Evolutionary conservation across 2,329 filamentous ascomycete genomes (phyloP).

Genomic region (Colletotrichum shisoi): DNA sequence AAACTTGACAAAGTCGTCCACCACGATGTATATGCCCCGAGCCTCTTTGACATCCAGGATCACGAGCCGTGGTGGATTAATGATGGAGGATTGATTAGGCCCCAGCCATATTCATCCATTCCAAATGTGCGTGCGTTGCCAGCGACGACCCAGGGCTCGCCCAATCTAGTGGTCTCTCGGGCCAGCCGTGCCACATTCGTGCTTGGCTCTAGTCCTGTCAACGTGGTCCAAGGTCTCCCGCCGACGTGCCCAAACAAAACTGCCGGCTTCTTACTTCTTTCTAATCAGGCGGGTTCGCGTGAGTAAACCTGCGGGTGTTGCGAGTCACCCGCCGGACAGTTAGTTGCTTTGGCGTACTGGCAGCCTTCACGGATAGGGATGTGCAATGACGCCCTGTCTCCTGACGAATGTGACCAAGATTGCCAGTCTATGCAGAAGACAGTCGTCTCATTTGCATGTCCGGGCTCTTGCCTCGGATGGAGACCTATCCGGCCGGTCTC

Average conservation of each 20-base stretch:
- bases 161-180: neutral
- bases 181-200: slow-evolving; percentile 32
- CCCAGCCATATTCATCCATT: neutral
- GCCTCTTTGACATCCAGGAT: slow-evolving; percentile 9
- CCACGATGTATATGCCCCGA: slow-evolving; percentile 2
- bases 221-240: slow-evolving; percentile 23
- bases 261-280: slow-evolving; percentile 5
- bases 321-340: slow-evolving; percentile 23
- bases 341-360: neutral
- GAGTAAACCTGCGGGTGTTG: slow-evolving; percentile 12
- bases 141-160: slow-evolving; percentile 9
- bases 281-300: neutral
- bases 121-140: slow-evolving; percentile 19
- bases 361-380: neutral
- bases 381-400: no score
- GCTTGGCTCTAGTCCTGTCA: slow-evolving; percentile 19
- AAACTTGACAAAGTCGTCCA: slow-evolving; percentile 22
- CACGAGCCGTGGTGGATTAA: neutral
- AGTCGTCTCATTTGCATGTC: neutral
- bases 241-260: neutral
- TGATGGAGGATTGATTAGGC: neutral
- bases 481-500: slow-evolving; percentile 9
- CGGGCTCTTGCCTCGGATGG: neutral
- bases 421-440: neutral
- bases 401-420: neutral